Base-by-base conservation (phyloP, 2,329 filamentous ascomycete species). In the Penicillium sp. region DNA sequence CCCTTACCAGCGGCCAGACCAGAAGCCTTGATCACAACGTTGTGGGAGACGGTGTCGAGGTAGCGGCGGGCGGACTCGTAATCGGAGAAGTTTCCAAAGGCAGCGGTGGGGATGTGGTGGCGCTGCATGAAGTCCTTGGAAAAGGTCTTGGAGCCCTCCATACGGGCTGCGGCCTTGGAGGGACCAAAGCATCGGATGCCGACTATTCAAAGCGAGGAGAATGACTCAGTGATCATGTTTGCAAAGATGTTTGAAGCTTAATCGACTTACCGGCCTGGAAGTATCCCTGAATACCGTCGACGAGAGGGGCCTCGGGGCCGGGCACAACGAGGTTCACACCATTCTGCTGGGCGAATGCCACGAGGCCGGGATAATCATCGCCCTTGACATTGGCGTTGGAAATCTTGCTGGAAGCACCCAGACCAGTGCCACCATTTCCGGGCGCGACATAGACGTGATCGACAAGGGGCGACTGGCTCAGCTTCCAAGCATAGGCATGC, bases 81-180 rank as follows among this genome's bases (percentile, higher is more conserved):
- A 70, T 91, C 84, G 75, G 83, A 87, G 74, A 98, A 97, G 81
- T 96, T 97, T 76, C 89, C 87, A 80, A 97, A 98, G 42, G 86
- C 87, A 16, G 95, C 95, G 0, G 95, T 98, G 40, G 94, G 93
- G 70, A 99, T 96, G 71, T 85, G 85, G 79, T 96, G 87, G 67
- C 89, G 88, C 78, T 90, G 89, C 95, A 98, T 99, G 75, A 98
- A 98, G 77, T 98, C 93, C 76, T 99, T 99, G 64, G 91, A 93
- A 77, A 96, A 98, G 11, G 94, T 91, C 83, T 99, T 99, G 80
- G 91, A 96, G 62, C 95, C 95, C 79, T 99, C 95, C 85, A 99
- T 92, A 48, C 86, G 85, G 19, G 95, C 93, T 25, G 95, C 94
- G 52, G 87, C 87, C 79, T 90, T 88, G 59, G 88, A 90, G 5